Base-by-base conservation (phyloP, 225 moss, liverwort and hornwort genomes). In the Straminergon stramineum region DNA sequence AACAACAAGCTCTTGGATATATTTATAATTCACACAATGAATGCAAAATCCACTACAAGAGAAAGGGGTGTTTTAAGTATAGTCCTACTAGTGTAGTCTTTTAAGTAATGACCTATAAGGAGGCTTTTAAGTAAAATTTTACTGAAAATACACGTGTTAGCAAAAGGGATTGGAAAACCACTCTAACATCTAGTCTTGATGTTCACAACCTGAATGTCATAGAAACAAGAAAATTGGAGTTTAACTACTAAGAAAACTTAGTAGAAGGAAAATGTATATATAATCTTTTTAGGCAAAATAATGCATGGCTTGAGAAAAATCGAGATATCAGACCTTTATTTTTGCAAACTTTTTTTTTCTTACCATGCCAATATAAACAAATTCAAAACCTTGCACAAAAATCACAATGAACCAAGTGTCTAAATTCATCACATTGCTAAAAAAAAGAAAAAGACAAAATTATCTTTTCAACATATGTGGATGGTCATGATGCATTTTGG, bases 11-110 rank as follows among this genome's bases (percentile, higher is more conserved):
- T 70, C 39, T 70, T 39, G 8, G 24, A 39, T 1, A 39, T 14
- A 70, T 70, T 24, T 70, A 24, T 24, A 70, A 7, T 70, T 8
- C 39, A 39, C 7, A 1, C 0, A 39, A 0, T 24, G 70, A 13
- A 39, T 39, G 23, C 2, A 1, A 1, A 39, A 7, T 39, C 24
- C n/a, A n/a, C n/a, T n/a, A n/a, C n/a, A n/a, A n/a, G n/a, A n/a
- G n/a, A n/a, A n/a, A n/a, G n/a, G n/a, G n/a, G n/a, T n/a, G n/a
- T n/a, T n/a, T n/a, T n/a, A n/a, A n/a, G n/a, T n/a, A n/a, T n/a
- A n/a, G n/a, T n/a, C n/a, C n/a, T n/a, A n/a, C n/a, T n/a, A n/a
- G n/a, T n/a, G n/a, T n/a, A n/a, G n/a, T n/a, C n/a, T n/a, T n/a
- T n/a, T n/a, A n/a, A n/a, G n/a, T n/a, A n/a, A n/a, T n/a, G n/a